A percentile compares a stretch with the other conserved stretches of the same genome.
Conservation (phyloP, 805 yeast species). For the Ogataea pilisensis region DNA sequence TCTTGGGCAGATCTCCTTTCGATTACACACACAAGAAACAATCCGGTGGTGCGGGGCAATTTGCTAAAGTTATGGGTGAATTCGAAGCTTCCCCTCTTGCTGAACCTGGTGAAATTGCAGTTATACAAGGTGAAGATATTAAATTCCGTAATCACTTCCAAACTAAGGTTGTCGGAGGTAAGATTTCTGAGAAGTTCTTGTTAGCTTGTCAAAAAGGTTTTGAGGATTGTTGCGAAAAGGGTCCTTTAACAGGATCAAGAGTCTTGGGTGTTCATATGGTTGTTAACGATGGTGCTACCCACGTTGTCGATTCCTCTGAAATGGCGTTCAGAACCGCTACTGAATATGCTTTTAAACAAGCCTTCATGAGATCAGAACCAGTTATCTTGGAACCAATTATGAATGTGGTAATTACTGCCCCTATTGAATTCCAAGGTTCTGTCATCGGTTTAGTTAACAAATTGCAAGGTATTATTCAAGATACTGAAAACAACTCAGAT, state of each 20-base stretch:
- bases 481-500: conserved; percentile 90
- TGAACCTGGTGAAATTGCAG: conserved; percentile 40
- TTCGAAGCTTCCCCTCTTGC: conserved; percentile 47
- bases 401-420: conserved; percentile 90
- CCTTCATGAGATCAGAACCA: conserved; percentile 79
- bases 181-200: conserved; percentile 90
- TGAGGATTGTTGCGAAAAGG: conserved; percentile 91
- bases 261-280: conserved; percentile 92
- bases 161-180: conserved; percentile 93
- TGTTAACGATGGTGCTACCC: conserved; percentile 95
- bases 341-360: conserved; percentile 85
- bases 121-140: conserved; percentile 27
- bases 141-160: conserved; percentile 63
- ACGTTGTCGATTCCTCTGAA: conserved; percentile 95
- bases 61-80: conserved; percentile 90
- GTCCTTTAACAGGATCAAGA: conserved; percentile 92
- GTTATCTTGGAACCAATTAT: conserved; percentile 94
- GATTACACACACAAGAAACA: conserved; percentile 97
- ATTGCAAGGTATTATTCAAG: conserved; percentile 85
- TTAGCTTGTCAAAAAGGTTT: conserved; percentile 94
- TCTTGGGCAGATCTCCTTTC: conserved; percentile 65
- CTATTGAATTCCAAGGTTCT: conserved; percentile 92
- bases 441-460: conserved; percentile 91
- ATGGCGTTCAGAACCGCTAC: conserved; percentile 93
- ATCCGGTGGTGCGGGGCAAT: conserved; percentile 99